These are phyloP conservation scores for Tranzscheliella williamsii DNA, from an alignment of 1,284 basidiomycete genomes.

Conservation along the genomic window DNA sequence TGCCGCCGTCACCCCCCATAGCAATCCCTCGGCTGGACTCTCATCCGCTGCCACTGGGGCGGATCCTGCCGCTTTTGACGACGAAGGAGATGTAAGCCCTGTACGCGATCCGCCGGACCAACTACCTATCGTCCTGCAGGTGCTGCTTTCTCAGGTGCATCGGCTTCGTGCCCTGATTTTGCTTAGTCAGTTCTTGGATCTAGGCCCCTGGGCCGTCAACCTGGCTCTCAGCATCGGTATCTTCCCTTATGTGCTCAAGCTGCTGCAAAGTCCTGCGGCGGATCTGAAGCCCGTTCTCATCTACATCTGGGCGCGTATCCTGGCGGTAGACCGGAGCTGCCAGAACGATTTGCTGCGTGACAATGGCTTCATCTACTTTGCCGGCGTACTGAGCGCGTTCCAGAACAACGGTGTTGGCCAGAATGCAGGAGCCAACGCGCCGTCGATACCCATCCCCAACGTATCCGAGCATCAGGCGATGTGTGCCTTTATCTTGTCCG, in stretches of 20 bases:
- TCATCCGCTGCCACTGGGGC: conserved; percentile 26
- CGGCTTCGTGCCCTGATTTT: conserved; percentile 91
- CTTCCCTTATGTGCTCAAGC: conserved; percentile 96
- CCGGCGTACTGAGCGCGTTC: conserved; percentile 54
- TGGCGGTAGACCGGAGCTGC: conserved; percentile 90
- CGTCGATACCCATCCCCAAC: conserved; percentile 72
- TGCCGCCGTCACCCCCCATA: conserved; percentile 34
- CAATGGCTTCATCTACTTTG: conserved; percentile 59
- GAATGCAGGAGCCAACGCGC: conserved; percentile 58
- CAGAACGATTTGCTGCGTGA: conserved; percentile 87
- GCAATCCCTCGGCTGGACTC: conserved; percentile 30
- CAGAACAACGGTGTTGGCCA: conserved; percentile 20
- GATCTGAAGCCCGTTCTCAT: conserved; percentile 97
- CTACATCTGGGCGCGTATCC: conserved; percentile 97
- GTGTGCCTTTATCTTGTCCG: conserved; percentile 96
- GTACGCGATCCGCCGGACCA: conserved; percentile 83
- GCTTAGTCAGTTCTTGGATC: conserved; percentile 95
- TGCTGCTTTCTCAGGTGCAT: conserved; percentile 93
- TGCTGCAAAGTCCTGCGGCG: conserved; percentile 89
- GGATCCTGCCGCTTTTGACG: conserved; percentile 61
- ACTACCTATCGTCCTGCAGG: conserved; percentile 94
- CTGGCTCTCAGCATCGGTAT: conserved; percentile 97
- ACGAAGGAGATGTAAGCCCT: conserved; percentile 65
- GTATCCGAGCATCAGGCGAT: conserved; percentile 95
- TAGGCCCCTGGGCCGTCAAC: conserved; percentile 97